A percentile compares a stretch with the other conserved stretches of the same genome.
Conservation (phyloP, 2,329 filamentous ascomycete species). For the Fusarium pseudoanthophilum region DNA sequence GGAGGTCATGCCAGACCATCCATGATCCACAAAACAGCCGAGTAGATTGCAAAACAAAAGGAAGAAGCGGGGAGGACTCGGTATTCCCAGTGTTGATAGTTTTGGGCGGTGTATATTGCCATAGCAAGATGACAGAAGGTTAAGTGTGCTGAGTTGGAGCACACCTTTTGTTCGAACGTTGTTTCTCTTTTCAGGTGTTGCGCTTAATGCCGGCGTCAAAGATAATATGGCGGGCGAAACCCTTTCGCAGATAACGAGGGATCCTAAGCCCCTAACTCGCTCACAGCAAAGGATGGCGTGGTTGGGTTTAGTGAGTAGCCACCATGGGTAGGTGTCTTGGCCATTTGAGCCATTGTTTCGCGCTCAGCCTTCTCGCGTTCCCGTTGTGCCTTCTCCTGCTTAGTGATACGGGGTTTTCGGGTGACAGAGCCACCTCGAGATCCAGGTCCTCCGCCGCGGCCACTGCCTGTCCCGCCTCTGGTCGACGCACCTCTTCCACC, state of each 20-base stretch:
- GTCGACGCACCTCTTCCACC: conserved; percentile 71
- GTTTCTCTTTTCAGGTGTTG: background rate
- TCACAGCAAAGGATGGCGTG: conserved; percentile 52
- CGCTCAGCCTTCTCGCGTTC: conserved; percentile 84
- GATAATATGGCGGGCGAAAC: background rate
- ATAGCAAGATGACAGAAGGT: background rate
- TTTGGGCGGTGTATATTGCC: background rate
- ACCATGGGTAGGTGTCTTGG: conserved; percentile 52
- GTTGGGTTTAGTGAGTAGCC: conserved; percentile 53
- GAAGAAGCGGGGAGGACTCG: conserved; percentile 7
- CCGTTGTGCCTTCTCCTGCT: conserved; percentile 83
- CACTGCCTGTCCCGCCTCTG: conserved; percentile 59
- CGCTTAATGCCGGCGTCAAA: background rate
- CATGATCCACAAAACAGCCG: conserved; percentile 30
- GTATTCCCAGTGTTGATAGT: background rate
- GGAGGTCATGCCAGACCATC: conserved; percentile 26
- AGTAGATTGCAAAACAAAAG: conserved; percentile 24
- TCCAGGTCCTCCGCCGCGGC: conserved; percentile 68
- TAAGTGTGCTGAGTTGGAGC: background rate
- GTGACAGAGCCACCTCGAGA: conserved; percentile 79
- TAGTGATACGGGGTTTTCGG: conserved; percentile 86
- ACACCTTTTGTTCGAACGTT: background rate
- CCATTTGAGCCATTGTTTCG: conserved; percentile 61
- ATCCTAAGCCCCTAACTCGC: conserved; percentile 49
- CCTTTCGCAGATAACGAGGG: background rate